These are phyloP conservation scores for Conoideocrella luteorostrata DNA, from an alignment of 2,329 filamentous ascomycete genomes.

Conservation along the genomic window DNA sequence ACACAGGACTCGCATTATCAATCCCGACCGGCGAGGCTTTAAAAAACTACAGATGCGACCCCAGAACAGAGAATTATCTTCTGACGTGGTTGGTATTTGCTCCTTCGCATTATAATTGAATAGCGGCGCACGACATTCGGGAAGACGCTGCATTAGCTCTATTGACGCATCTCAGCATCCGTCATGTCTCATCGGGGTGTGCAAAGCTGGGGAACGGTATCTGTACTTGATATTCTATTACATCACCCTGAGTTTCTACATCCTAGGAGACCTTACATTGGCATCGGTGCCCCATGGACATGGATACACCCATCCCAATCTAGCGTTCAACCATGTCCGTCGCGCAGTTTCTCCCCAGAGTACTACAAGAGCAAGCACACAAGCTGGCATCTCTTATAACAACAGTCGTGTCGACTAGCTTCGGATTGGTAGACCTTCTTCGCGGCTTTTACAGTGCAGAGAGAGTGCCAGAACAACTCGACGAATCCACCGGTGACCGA, in stretches of 20 bases:
- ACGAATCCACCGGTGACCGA: neutral
- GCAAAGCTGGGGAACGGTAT: slow-evolving; percentile 25
- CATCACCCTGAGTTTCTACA: slow-evolving; percentile 21
- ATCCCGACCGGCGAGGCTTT: slow-evolving; percentile 28
- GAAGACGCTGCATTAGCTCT: slow-evolving; percentile 24
- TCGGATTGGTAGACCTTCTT: slow-evolving; percentile 2
- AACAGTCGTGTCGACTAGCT: slow-evolving; percentile 11
- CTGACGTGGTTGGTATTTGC: neutral
- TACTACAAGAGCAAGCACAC: slow-evolving; percentile 14
- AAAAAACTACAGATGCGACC: slow-evolving; percentile 23
- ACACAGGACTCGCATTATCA: slow-evolving; percentile 26
- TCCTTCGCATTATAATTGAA: too few species aligned
- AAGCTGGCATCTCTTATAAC: slow-evolving; percentile 16
- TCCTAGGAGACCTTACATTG: slow-evolving; percentile 19
- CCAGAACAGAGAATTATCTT: slow-evolving; percentile 9
- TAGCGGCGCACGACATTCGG: too few species aligned
- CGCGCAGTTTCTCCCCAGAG: slow-evolving; percentile 15
- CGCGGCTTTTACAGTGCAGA: neutral
- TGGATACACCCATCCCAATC: slow-evolving; percentile 25
- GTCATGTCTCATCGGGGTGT: slow-evolving; percentile 21
- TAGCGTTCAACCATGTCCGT: slow-evolving; percentile 15
- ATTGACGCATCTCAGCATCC: slow-evolving; percentile 25
- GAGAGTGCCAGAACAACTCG: neutral
- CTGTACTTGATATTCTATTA: slow-evolving; percentile 23
- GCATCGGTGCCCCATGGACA: slow-evolving; percentile 25